Conservation (phyloP, 352 stramenopile genomes). For the Phytophthora rubi region DNA sequence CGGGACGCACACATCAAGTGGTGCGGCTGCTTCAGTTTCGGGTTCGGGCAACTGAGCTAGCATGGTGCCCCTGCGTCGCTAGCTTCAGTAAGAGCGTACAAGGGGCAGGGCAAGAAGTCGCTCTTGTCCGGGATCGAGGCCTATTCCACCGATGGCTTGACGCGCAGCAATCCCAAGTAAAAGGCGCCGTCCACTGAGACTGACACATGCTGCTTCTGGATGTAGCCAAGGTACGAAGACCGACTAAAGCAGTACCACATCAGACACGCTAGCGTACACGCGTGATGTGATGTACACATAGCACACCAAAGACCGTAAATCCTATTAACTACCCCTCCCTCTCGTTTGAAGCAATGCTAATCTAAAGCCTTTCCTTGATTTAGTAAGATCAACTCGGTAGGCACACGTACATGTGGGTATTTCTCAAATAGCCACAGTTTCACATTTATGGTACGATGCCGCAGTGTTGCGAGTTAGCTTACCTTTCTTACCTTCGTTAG, state of each 20-base stretch:
- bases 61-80: conserved; percentile 25
- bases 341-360: conserved; percentile 20
- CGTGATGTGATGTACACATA: conserved; percentile 1
- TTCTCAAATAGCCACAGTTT: background rate
- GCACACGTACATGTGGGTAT: background rate
- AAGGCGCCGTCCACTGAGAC: conserved; percentile 25
- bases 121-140: conserved; percentile 29
- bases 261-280: conserved; percentile 19
- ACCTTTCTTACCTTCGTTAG: background rate
- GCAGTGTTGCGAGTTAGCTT: background rate
- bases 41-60: conserved; percentile 15
- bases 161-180: conserved; percentile 35
- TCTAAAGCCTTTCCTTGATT: conserved; percentile 1
- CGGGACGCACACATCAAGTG: too few species aligned
- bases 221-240: conserved; percentile 27
- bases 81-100: conserved; percentile 24
- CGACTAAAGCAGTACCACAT: conserved; percentile 42
- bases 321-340: conserved; percentile 31
- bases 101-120: conserved; percentile 24
- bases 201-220: conserved; percentile 31
- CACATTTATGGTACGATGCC: background rate
- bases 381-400: background rate
- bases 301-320: conserved; percentile 20
- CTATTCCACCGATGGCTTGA: conserved; percentile 41
- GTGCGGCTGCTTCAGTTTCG: too few species aligned